Evolutionary conservation across 2,329 filamentous ascomycete species (phyloP).

Genomic region (Colletotrichum plurivorum): DNA sequence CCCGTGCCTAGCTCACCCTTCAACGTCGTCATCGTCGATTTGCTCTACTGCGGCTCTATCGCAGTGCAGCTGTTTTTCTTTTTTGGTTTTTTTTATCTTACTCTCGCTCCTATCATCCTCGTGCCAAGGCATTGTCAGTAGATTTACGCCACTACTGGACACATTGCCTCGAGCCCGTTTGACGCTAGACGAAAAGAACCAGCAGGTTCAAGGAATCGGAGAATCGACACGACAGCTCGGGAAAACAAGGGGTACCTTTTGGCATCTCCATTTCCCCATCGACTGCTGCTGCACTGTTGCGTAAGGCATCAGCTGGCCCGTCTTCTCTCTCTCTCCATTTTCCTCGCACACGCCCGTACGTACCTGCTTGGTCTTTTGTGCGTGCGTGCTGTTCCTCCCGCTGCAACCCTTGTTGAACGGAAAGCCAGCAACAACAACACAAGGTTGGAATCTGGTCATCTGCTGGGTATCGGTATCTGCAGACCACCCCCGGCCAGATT

Average conservation of each 20-base stretch:
- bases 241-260: background rate
- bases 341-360: background rate
- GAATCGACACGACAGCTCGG: background rate
- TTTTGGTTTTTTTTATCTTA: background rate
- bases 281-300: conserved; percentile 24
- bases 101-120: background rate
- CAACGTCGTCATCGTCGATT: conserved; percentile 34
- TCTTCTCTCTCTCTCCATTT: background rate
- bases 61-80: background rate
- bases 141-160: conserved; percentile 35
- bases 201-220: conserved; percentile 1
- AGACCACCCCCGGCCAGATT: conserved; percentile 4
- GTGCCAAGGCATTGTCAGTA: conserved; percentile 32
- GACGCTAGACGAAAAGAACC: conserved; percentile 25
- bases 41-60: conserved; percentile 7
- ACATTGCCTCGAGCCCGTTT: conserved; percentile 31
- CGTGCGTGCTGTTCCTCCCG: conserved; percentile 4
- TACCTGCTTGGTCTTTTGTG: conserved; percentile 3
- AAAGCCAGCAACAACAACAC: conserved; percentile 7
- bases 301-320: conserved; percentile 19
- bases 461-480: conserved; percentile 33
- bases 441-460: conserved; percentile 34
- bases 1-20: conserved; percentile 5
- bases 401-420: conserved; percentile 25
- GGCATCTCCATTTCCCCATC: conserved; percentile 21